A percentile compares a stretch with the other conserved stretches of the same genome.
These are phyloP conservation scores for Aphanomyces cochlioides DNA, from an alignment of 352 stramenopile genomes.

Conservation along the genomic window DNA sequence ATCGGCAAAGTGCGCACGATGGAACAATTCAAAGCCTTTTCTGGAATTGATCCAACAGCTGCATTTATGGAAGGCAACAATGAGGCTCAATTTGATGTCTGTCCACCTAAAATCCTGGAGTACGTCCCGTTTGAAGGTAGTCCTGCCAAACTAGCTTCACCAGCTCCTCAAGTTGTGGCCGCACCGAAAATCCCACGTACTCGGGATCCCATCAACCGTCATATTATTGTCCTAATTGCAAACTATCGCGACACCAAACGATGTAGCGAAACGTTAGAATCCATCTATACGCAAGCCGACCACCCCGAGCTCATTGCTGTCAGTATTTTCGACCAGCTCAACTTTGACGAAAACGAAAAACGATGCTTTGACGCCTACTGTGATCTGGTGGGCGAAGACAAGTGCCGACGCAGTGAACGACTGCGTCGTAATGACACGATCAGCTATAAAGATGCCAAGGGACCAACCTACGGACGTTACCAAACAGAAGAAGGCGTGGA, in stretches of 20 bases:
- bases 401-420: conserved; percentile 6
- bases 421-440: conserved; percentile 18
- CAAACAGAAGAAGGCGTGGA: conserved; percentile 19
- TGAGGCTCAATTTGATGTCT: too few relatives aligned
- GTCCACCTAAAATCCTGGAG: too few relatives aligned
- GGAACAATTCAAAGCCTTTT: conserved; percentile 78
- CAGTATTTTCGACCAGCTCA: conserved; percentile 21
- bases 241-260: conserved; percentile 15
- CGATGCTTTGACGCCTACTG: conserved; percentile 23
- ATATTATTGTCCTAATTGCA: conserved; percentile 19
- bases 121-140: too few relatives aligned
- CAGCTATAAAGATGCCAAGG: conserved; percentile 9
- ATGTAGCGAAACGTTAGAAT: conserved; percentile 19
- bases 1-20: conserved; percentile 73
- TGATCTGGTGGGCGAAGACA: conserved; percentile 2
- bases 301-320: background rate
- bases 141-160: too few relatives aligned
- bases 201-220: background rate
- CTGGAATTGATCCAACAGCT: conserved; percentile 27
- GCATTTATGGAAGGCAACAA: too few relatives aligned
- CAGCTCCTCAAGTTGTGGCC: too few relatives aligned
- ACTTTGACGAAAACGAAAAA: conserved; percentile 21
- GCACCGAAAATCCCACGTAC: too few relatives aligned
- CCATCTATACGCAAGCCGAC: background rate
- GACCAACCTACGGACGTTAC: conserved; percentile 10